These are phyloP conservation scores for Amoebophrya sp. DNA, from an alignment of 169 alveolate genomes.

Conservation along the genomic window DNA sequence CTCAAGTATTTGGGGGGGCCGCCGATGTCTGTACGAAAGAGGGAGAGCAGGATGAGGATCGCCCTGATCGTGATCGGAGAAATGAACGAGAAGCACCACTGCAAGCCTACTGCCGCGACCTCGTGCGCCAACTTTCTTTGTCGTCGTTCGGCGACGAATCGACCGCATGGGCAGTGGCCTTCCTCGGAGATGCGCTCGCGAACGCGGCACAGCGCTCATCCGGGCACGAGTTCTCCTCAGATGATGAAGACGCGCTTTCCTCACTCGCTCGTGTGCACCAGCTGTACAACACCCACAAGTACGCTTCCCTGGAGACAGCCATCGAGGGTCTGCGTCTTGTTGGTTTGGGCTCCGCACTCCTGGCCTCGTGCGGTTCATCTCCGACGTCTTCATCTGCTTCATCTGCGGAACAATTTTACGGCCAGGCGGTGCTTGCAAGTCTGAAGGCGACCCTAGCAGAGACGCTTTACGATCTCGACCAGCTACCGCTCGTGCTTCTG, in stretches of 20 bases:
- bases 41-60: background rate
- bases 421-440: background rate
- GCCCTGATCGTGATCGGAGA: too few species aligned
- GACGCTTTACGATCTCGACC: background rate
- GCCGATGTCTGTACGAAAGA: too few species aligned
- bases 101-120: background rate
- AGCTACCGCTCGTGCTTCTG: background rate
- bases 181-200: background rate
- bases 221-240: background rate
- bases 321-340: background rate
- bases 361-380: background rate
- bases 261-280: background rate
- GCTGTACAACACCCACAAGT: background rate
- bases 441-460: background rate
- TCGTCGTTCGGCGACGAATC: background rate
- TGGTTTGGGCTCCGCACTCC: background rate
- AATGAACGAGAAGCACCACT: background rate
- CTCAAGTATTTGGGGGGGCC: too few species aligned
- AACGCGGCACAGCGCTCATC: background rate
- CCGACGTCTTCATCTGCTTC: too few species aligned
- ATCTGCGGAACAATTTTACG: too few species aligned
- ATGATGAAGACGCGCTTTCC: background rate
- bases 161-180: background rate
- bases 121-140: background rate
- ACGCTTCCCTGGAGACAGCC: background rate